phyloP scores from a whole-genome alignment of 2,329 filamentous ascomycete genomes.

The Diplocarpon mali region DNA sequence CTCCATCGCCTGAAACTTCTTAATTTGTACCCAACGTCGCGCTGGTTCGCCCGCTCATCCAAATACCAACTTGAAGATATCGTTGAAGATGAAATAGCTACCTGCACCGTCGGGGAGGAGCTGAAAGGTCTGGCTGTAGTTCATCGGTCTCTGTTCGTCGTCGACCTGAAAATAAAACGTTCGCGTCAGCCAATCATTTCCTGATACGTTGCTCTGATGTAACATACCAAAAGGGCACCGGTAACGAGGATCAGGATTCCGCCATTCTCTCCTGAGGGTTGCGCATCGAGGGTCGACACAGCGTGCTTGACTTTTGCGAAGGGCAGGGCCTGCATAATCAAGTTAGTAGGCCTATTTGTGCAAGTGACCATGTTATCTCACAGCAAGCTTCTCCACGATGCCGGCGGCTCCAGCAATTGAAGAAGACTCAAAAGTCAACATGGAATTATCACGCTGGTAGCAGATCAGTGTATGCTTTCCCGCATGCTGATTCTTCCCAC shows the following conservation, averaged over 20 bases:
- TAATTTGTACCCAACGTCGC: conserved; percentile 15
- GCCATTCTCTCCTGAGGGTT: conserved; percentile 57
- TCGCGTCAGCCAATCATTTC: conserved; percentile 9
- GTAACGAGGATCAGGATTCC: conserved; percentile 82
- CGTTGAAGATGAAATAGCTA: conserved; percentile 83
- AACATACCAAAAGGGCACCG: conserved; percentile 64
- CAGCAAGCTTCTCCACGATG: conserved; percentile 74
- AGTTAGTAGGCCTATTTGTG: conserved; percentile 5
- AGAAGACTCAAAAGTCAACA: conserved; percentile 82
- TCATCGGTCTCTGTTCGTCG: conserved; percentile 77
- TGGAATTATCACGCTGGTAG: conserved; percentile 64
- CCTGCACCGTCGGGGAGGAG: conserved; percentile 56
- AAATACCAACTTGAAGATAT: conserved; percentile 87
- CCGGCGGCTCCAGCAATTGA: conserved; percentile 49
- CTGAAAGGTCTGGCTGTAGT: conserved; percentile 84
- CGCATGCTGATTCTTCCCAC: conserved; percentile 25
- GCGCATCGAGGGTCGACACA: conserved; percentile 68
- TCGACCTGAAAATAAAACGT: conserved; percentile 52
- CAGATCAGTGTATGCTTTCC: conserved; percentile 12
- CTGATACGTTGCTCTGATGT: not conserved
- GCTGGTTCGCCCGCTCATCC: conserved; percentile 21
- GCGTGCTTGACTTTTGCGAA: conserved; percentile 75
- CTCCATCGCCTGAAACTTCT: conserved; percentile 2
- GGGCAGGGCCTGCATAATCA: conserved; percentile 50
- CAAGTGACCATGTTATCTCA: conserved; percentile 34